Base-by-base conservation (phyloP, 148 eudicot genomes). In the Talinum fruticosum region DNA sequence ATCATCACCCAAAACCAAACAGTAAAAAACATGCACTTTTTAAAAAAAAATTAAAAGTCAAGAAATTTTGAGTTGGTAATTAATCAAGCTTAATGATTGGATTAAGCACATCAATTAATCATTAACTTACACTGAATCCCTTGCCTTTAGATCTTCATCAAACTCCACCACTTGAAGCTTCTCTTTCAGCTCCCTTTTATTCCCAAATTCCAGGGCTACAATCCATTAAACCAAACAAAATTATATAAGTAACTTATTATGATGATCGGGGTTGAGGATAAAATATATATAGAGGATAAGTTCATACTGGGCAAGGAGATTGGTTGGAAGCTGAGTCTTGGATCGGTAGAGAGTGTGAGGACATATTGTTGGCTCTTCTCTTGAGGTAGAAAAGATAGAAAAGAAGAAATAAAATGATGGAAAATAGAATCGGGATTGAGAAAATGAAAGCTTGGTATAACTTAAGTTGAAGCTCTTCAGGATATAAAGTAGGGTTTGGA, bases 381-480 rank as follows among this genome's bases (percentile, higher is more conserved):
- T 93, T 93, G 84, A 93, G 94, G 80, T 90, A 93, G 72, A 93
- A 93, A 82, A 93, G 76, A 82, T 93, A 93, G 61, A 93, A 91
- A 76, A 93, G 85, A 73, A 93, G 90, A 76, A 93, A 90, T 14
- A 93, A 82, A 68, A 91, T 93, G 74, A 93, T 86, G 59, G 92
- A 87, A 80, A 93, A 93, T 37, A 90, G 84, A 15, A 93, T 91
- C 23, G 98, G 96, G 54, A 93, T 93, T 75, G 96, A 91, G 78
- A 93, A 93, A 16, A 93, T 87, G 69, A 93, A 91, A 33, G 93
- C 94, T 62, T 91, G 92, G 74, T 91, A 93, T 23, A 91, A 84
- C 66, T 88, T 90, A 4, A 90, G 83, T 80, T 93, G 98, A 69
- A 93, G 83, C 33, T 85, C 87, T 79, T 87, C 90, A 19, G 96